Base-by-base conservation (phyloP, 1,284 basidiomycete genomes). In the Taiwanofungus camphoratus region DNA sequence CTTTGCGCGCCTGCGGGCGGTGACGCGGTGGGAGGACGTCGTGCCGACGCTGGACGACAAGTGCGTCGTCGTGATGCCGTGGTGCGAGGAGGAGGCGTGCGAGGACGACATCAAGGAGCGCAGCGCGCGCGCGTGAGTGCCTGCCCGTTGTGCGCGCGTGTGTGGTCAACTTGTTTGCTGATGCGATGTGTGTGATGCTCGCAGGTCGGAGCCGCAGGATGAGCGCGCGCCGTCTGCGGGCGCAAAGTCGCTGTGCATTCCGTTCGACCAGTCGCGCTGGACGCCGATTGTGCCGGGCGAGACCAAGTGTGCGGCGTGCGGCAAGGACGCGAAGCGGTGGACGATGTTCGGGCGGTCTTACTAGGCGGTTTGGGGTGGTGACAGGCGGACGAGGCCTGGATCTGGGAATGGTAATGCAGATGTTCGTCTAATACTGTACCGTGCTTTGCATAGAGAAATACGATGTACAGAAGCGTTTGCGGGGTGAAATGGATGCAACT, bases 61-160 rank as follows among this genome's bases (percentile, higher is more conserved):
- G 73, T 84, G 83, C 61, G 77, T 93, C 35, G 82, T 88, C 16
- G 87, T 89, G 40, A 80, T 99, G 48, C 96, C 96, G 8, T 99
- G 96, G 96, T 99, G 96, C 67, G 92, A 99, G 69, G 77, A 73
- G 34, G 91, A 92, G 63, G 77, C 74, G 34, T 99, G 96, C 65
- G 95, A 99, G 66, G 95, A 99, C 66, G 90, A 92, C 59, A 96
- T 99, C 76, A 99, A 99, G 75, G 92, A 98, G 60, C 76, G 90
- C 52, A 91, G 85, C 60, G 91, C 82, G 27, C 74, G 81, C 63
- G 76, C 84, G 89, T 92, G 60, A 73, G 90, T 82, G 12, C 37
- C 41, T 24, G 27, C 15, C 18, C 20, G 19, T 11, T 46, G 2
- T 34, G 15, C 23, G 36, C 20, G 9, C 22, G 6, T 12, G 47